These are phyloP conservation scores for Kalmusia sp. DNA, from an alignment of 2,329 filamentous ascomycete species.

Conservation along the genomic window DNA sequence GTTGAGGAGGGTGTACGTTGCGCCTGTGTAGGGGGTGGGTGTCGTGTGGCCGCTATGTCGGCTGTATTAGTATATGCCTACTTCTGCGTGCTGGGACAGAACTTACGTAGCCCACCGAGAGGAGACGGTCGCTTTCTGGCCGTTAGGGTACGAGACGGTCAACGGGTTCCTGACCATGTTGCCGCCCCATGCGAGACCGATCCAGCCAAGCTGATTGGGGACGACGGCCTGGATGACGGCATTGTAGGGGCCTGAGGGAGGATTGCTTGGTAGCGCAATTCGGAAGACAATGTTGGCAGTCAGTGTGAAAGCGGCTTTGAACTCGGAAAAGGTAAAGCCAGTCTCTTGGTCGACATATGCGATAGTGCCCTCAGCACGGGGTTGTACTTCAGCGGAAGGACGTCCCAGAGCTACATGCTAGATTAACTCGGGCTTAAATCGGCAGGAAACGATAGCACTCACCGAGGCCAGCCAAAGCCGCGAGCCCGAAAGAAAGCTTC, in stretches of 20 bases:
- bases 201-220: slow-evolving; percentile 36
- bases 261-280: slow-evolving; percentile 33
- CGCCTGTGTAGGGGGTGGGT: slow-evolving; percentile 31
- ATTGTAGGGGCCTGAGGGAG: slow-evolving; percentile 30
- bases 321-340: slow-evolving; percentile 43
- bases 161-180: slow-evolving; percentile 42
- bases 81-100: too few relatives aligned
- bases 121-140: slow-evolving; percentile 30
- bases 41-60: slow-evolving; percentile 29
- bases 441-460: neutral
- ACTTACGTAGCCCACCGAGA: slow-evolving; percentile 41
- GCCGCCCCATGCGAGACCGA: slow-evolving; percentile 39
- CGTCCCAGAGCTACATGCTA: slow-evolving; percentile 21
- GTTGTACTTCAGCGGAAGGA: slow-evolving; percentile 15
- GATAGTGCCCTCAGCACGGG: slow-evolving; percentile 19
- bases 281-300: slow-evolving; percentile 35
- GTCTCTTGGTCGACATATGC: slow-evolving; percentile 36
- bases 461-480: slow-evolving; percentile 31
- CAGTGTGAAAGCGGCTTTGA: slow-evolving; percentile 35
- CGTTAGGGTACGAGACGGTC: slow-evolving; percentile 38
- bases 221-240: slow-evolving; percentile 38
- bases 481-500: slow-evolving; percentile 25
- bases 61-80: neutral
- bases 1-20: slow-evolving; percentile 29
- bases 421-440: slow-evolving; percentile 12